Conservation (phyloP, 1,139 yeast genomes). For the Protomyces inouyei region DNA sequence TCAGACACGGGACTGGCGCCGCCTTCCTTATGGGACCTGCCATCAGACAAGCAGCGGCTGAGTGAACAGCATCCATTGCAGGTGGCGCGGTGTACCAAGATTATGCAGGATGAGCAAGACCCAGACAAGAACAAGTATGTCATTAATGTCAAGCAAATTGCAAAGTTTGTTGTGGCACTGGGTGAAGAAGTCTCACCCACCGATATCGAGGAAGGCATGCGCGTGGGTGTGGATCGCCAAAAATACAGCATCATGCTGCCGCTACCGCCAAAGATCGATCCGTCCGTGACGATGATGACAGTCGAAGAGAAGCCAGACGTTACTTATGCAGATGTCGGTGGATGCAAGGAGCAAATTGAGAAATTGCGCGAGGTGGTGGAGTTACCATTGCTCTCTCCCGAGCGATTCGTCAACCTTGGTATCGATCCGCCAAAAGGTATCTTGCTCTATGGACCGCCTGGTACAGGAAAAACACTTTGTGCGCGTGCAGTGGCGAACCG, state of each 20-base stretch:
- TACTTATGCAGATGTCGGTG: slow-evolving; percentile 84
- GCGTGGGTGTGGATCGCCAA: slow-evolving; percentile 97
- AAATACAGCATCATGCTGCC: slow-evolving; percentile 96
- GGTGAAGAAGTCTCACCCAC: slow-evolving; percentile 98
- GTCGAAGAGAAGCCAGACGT: slow-evolving; percentile 97
- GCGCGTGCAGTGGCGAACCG: slow-evolving; percentile 98
- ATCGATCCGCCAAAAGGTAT: slow-evolving; percentile 99
- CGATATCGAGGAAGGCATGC: slow-evolving; percentile 98
- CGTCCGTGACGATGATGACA: slow-evolving; percentile 99
- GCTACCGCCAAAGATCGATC: slow-evolving; percentile 94
- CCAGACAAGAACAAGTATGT: slow-evolving; percentile 85
- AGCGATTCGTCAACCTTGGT: slow-evolving; percentile 90
- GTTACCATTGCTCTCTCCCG: slow-evolving; percentile 88
- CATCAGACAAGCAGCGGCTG: slow-evolving; percentile 92
- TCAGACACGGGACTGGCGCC: slow-evolving; percentile 94
- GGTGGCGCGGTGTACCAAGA: slow-evolving; percentile 97
- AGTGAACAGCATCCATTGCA: slow-evolving; percentile 92
- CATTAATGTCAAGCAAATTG: slow-evolving; percentile 94
- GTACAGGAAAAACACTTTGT: slow-evolving; percentile 95
- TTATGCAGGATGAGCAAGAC: slow-evolving; percentile 61
- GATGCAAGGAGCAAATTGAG: slow-evolving; percentile 96
- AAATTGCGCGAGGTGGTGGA: slow-evolving; percentile 96
- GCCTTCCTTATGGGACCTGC: slow-evolving; percentile 94
- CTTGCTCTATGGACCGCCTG: slow-evolving; percentile 94
- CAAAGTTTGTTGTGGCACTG: slow-evolving; percentile 86